Evolutionary conservation across 2,329 filamentous ascomycete species (phyloP), one percentile per base, ranked within the genome.

Genomic region (Blastomyces silverae): DNA sequence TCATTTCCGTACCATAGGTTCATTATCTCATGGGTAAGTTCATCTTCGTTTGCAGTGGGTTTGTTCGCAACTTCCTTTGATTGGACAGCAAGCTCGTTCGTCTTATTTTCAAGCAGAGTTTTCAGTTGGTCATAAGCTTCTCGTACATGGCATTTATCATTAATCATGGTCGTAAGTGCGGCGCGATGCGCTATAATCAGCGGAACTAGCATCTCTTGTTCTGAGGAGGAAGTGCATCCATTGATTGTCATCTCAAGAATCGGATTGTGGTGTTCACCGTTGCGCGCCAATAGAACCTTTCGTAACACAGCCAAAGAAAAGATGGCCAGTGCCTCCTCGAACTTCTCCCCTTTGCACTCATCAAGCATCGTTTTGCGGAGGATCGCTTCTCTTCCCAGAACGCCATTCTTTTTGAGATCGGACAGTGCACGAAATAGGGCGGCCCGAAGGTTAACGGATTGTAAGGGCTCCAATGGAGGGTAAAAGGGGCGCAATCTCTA

Each of bases 281-380:
- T 79, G 73, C 53, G 82, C 79, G 0, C 28, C 58, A 34, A 39
- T 66, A 50, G 31, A 0, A 85, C 76, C 72, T 88, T 91, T 72
- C 89, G 89, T 67, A 97, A 76, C 0, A 96, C 92, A 0, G 87
- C 85, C 17, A 89, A 90, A 0, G 93, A 97, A 71, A 99, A 95
- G 0, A 86, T 82, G 2, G 91, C 86, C 37, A 97, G 82, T 0
- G 96, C 79, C 73, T 99, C 94, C 73, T 92, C 92, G 64, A 97
- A 85, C 68, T 91, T 88, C 64, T 96, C 92, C 6, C 93, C 93
- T 69, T 89, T 92, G 78, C 94, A 99, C 71, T 99, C 93, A 73
- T 99, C 94, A 62, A 99, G 81, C 90, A 97, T 96, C 0, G 91
- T 96, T 79, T 96, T 97, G 62, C 94, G 86, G 42, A 97, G 79